Evolutionary conservation across 495 filamentous ascomycete species (phyloP).

Genomic region (Penicillium chermesinum): DNA sequence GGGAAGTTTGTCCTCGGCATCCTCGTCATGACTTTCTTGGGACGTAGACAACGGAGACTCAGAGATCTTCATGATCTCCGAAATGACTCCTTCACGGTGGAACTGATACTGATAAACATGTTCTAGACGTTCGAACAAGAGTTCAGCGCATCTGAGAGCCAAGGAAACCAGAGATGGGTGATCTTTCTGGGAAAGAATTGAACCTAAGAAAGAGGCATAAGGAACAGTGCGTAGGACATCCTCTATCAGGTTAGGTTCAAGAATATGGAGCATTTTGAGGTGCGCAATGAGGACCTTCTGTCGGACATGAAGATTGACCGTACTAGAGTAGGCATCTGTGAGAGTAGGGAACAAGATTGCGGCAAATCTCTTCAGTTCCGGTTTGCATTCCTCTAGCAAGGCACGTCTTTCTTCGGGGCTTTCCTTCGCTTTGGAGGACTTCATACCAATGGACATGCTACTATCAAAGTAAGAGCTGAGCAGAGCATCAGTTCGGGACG

Average conservation of each 20-base stretch:
- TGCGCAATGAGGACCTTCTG: slow-evolving; percentile 94
- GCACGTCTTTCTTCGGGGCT: slow-evolving; percentile 74
- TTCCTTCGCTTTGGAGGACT: slow-evolving; percentile 47
- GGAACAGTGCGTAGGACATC: slow-evolving; percentile 86
- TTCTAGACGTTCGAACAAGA: slow-evolving; percentile 77
- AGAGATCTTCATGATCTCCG: slow-evolving; percentile 79
- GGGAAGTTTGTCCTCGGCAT: slow-evolving; percentile 3
- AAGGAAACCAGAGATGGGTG: slow-evolving; percentile 80
- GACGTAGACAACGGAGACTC: slow-evolving; percentile 42
- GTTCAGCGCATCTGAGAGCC: slow-evolving; percentile 82
- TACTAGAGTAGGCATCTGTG: slow-evolving; percentile 96
- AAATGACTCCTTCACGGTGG: slow-evolving; percentile 93
- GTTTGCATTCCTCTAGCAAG: slow-evolving; percentile 71
- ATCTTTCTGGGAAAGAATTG: slow-evolving; percentile 94
- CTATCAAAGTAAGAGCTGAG: slow-evolving; percentile 44
- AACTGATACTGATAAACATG: slow-evolving; percentile 93
- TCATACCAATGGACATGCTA: slow-evolving; percentile 27
- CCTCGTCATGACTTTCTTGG: slow-evolving; percentile 14
- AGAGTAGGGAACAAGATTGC: slow-evolving; percentile 94
- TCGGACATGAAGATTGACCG: slow-evolving; percentile 95
- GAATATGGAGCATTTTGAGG: slow-evolving; percentile 95
- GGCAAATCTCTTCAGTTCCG: slow-evolving; percentile 85
- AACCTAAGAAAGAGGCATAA: slow-evolving; percentile 94
- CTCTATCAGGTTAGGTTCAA: slow-evolving; percentile 75
- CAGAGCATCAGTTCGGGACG: slow-evolving; percentile 47